Evolutionary conservation across 352 stramenopile genomes (phyloP), one percentile per base, ranked within the genome.

Genomic region (Globisporangium polare): DNA sequence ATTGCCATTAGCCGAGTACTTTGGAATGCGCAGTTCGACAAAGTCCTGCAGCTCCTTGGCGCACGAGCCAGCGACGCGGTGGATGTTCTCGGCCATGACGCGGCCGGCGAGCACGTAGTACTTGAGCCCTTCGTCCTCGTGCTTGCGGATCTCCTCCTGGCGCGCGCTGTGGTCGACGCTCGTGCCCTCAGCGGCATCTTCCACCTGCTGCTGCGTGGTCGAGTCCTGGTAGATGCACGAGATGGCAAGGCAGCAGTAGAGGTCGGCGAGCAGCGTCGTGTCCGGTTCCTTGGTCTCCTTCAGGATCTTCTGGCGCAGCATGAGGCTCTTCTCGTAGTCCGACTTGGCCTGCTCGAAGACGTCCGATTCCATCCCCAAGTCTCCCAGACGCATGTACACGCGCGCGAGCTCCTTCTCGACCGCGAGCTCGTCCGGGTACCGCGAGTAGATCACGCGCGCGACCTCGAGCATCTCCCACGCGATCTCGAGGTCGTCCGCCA

Each of bases 381-480:
- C 86, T 12, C 86, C 86, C 12, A 95, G 68, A 3, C 86, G 72
- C 64, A 86, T 89, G 63, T 95, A 90, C 35, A 95, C 86, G 29
- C 79, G 72, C 56, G 78, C 83, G 17, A 95, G 71, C 53, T 95
- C 84, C 57, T 83, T 81, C 61, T 95, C 80, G 12, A 94, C 77
- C 18, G 75, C 76, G 33, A 80, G 37, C 26, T 93, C 85, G 20
- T 83, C 81, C 8, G 80, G 73, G 58, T 82, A 87, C 10, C 84
- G 80, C 62, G 81, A 75, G 65, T 92, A 90, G 58, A 95, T 88
- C 55, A 95, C 83, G 22, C 86, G 83, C 31, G 86, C 83, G 12
- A 94, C 63, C 55, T 95, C 86, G 45, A 95, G 79, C 77, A 94
- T 90, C 68, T 95, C 84, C 86, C 86, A 95, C 27, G 86, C 86